Percentiles rank a stretch among this genome's conserved stretches.
These are phyloP conservation scores for Ascochyta pisi DNA, from an alignment of 2,329 filamentous ascomycete species.

Conservation along the genomic window DNA sequence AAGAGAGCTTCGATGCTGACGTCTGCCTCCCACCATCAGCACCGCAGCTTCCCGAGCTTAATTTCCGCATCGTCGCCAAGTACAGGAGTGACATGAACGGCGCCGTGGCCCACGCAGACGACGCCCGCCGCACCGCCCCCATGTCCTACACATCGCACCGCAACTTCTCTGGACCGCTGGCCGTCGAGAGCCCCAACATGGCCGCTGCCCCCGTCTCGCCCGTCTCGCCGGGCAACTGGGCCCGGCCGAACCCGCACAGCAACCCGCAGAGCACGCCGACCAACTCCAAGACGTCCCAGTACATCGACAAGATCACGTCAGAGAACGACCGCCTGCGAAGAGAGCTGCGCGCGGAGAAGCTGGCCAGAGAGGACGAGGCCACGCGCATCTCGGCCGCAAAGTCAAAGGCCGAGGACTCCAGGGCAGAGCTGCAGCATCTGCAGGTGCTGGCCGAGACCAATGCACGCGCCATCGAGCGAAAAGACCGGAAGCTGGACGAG, in stretches of 20 bases:
- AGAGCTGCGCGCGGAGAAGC: constrained; percentile 59
- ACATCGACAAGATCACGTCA: constrained; percentile 79
- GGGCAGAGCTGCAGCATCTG: constrained; percentile 72
- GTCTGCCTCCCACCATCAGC: constrained; percentile 18
- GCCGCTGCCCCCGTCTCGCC: constrained; percentile 27
- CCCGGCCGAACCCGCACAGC: constrained; percentile 37
- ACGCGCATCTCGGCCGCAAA: constrained; percentile 71
- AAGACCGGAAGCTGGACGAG: constrained; percentile 76
- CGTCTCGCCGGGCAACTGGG: constrained; percentile 31
- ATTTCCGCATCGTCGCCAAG: constrained; percentile 20
- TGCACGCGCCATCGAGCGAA: constrained; percentile 72
- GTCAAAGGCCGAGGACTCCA: constrained; percentile 73
- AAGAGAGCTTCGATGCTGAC: constrained; percentile 29
- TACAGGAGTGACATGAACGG: constrained; percentile 44
- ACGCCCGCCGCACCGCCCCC: constrained; percentile 25
- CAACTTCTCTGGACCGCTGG: constrained; percentile 41
- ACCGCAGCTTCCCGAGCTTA: constrained; percentile 30
- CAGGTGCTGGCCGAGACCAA: constrained; percentile 75
- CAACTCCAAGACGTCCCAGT: constrained; percentile 47
- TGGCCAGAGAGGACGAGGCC: constrained; percentile 71
- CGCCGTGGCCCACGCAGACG: constrained; percentile 24
- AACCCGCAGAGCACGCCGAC: constrained; percentile 33
- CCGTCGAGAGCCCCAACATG: constrained; percentile 38
- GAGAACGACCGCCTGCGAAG: constrained; percentile 81
- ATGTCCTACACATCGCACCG: constrained; percentile 44